These are phyloP conservation scores for Neocucurbitaria cava DNA, from an alignment of 2,329 filamentous ascomycete species.

Conservation along the genomic window DNA sequence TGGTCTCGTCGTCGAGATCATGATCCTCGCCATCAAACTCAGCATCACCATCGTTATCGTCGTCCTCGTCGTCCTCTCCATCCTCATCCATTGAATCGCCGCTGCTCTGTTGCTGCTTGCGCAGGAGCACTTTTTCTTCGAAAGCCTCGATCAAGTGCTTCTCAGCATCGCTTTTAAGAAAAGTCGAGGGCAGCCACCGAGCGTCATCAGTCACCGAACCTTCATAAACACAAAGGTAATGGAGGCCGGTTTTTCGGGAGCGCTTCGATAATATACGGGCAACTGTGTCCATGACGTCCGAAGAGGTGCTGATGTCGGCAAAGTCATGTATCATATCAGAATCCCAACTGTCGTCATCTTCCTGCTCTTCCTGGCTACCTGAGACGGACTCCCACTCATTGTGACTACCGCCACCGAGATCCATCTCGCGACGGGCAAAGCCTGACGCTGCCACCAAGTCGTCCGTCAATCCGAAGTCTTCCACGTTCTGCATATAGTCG, in stretches of 20 bases:
- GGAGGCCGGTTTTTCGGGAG: conserved; percentile 52
- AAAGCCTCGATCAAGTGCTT: conserved; percentile 37
- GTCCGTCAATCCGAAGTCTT: conserved; percentile 51
- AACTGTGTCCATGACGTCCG: conserved; percentile 53
- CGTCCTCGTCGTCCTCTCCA: conserved; percentile 49
- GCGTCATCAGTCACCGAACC: conserved; percentile 55
- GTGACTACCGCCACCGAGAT: conserved; percentile 39
- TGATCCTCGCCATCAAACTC: conserved; percentile 61
- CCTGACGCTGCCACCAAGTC: conserved; percentile 30
- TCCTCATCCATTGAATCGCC: conserved; percentile 20
- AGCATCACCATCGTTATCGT: conserved; percentile 44
- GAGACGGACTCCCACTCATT: conserved; percentile 40
- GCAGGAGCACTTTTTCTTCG: conserved; percentile 26
- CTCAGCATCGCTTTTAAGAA: conserved; percentile 32
- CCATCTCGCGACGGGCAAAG: conserved; percentile 45
- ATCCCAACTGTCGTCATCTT: conserved; percentile 49
- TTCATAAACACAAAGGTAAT: conserved; percentile 61
- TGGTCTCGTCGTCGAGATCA: conserved; percentile 61
- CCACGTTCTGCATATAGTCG: conserved; percentile 76
- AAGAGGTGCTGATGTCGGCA: conserved; percentile 59
- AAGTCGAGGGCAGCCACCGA: conserved; percentile 54
- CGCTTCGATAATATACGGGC: conserved; percentile 55
- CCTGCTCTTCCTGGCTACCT: conserved; percentile 13
- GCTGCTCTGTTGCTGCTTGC: conserved; percentile 27
- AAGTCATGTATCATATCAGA: conserved; percentile 56